A percentile compares a stretch with the other conserved stretches of the same genome.
phyloP scores from a whole-genome alignment of 2,329 filamentous ascomycete genomes.

The Myriangium duriaei region DNA sequence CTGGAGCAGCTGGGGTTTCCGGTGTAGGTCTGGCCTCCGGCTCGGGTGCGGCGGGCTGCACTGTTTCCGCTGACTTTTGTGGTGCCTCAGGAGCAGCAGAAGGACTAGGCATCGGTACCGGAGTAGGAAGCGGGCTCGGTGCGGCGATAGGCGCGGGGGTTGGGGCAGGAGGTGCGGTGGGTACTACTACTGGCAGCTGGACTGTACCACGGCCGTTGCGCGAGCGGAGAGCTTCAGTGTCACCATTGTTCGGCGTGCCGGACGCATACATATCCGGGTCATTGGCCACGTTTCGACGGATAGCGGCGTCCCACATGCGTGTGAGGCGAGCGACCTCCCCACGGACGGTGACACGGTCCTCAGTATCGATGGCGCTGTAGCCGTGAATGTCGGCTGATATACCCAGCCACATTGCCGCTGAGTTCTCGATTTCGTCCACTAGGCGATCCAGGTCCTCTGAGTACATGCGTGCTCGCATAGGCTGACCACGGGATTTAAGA shows the following conservation, averaged over 20 bases:
- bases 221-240: slow-evolving; percentile 15
- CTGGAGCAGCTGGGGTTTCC: not conserved
- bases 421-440: slow-evolving; percentile 31
- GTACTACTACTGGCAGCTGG: not conserved
- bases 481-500: slow-evolving; percentile 28
- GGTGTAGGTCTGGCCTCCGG: too few relatives aligned
- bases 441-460: slow-evolving; percentile 29
- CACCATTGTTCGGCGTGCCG: slow-evolving; percentile 16
- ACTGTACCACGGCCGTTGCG: not conserved
- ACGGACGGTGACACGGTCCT: slow-evolving; percentile 30
- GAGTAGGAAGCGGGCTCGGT: not conserved
- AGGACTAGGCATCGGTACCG: not conserved
- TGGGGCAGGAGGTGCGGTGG: not conserved
- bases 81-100: not conserved
- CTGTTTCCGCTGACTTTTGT: not conserved
- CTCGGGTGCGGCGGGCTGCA: too few relatives aligned
- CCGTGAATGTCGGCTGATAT: slow-evolving; percentile 31
- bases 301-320: slow-evolving; percentile 27
- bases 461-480: slow-evolving; percentile 29
- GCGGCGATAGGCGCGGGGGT: not conserved
- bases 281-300: slow-evolving; percentile 27
- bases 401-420: slow-evolving; percentile 31
- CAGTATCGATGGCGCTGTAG: slow-evolving; percentile 34
- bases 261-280: slow-evolving; percentile 29
- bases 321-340: slow-evolving; percentile 25